A percentile compares a stretch with the other conserved stretches of the same genome.
phyloP scores from a whole-genome alignment of 176 grass and related monocot species.

The Lolium multiflorum region DNA sequence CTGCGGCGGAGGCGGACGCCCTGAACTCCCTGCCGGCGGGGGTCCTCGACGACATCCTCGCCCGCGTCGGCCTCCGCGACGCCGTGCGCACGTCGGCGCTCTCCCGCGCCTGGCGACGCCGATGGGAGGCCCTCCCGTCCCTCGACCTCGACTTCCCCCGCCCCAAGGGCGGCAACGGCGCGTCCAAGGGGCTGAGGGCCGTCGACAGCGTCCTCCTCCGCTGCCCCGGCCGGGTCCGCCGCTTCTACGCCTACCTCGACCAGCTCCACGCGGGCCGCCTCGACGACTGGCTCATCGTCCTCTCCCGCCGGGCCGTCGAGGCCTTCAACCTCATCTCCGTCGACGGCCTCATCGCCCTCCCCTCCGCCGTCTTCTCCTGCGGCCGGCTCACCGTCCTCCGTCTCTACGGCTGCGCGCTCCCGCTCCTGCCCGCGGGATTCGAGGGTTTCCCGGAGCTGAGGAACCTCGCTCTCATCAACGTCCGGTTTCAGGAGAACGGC shows the following conservation, averaged over 20 bases:
- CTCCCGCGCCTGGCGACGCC: slow-evolving; percentile 46
- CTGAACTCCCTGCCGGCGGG: slow-evolving; percentile 14
- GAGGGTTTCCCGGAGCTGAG: slow-evolving; percentile 27
- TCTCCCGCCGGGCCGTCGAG: slow-evolving; percentile 26
- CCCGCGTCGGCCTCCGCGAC: slow-evolving; percentile 27
- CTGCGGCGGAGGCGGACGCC: neutral
- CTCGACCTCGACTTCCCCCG: slow-evolving; percentile 11
- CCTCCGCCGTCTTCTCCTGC: too few species aligned
- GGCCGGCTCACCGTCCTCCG: too few species aligned
- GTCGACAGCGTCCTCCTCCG: slow-evolving; percentile 25
- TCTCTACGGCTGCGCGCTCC: slow-evolving; percentile 16
- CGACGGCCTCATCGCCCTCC: too few species aligned
- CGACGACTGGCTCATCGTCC: slow-evolving; percentile 29
- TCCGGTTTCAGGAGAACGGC: slow-evolving; percentile 11
- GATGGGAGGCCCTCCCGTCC: slow-evolving; percentile 25
- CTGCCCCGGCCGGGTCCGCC: slow-evolving; percentile 18
- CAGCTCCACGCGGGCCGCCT: neutral
- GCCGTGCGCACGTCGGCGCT: slow-evolving; percentile 43
- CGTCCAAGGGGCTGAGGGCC: neutral
- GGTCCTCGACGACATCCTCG: slow-evolving; percentile 24
- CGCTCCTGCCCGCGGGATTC: slow-evolving; percentile 1
- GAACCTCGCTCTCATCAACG: neutral
- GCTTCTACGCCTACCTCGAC: neutral
- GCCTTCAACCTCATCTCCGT: neutral
- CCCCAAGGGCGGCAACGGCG: neutral